Conservation (phyloP, 2,329 filamentous ascomycete species). For the Colletotrichum abscissum region DNA sequence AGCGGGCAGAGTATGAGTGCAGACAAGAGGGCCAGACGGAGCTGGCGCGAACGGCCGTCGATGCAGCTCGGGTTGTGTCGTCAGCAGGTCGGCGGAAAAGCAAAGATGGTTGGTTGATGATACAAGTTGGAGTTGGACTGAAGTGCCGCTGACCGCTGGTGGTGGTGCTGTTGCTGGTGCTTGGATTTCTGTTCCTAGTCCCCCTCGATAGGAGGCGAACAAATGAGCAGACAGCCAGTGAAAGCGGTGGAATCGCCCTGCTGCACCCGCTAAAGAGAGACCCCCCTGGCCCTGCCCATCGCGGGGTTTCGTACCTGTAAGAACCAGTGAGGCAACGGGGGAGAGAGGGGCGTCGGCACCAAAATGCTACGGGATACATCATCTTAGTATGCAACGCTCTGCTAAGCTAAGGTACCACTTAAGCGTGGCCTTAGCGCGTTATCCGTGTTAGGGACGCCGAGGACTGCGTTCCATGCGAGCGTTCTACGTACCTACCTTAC, state of each 20-base stretch:
- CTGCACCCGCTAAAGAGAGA: conserved; percentile 32
- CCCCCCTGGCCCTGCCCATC: conserved; percentile 32
- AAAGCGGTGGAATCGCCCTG: conserved; percentile 30
- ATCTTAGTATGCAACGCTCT: not conserved
- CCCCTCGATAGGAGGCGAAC: conserved; percentile 4
- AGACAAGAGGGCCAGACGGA: not conserved
- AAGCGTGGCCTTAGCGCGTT: conserved; percentile 26
- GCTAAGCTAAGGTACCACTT: conserved; percentile 9
- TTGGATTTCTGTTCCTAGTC: not conserved
- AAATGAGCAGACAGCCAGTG: conserved; percentile 16
- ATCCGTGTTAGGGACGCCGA: conserved; percentile 16
- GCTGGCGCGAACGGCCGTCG: conserved; percentile 21
- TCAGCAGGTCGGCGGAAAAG: conserved; percentile 26
- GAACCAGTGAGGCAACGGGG: conserved; percentile 20
- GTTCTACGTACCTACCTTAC: not conserved
- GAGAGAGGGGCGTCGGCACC: not conserved
- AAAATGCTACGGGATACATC: conserved; percentile 28
- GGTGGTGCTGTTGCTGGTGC: not conserved
- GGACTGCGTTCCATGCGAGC: not conserved
- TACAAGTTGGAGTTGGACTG: conserved; percentile 3
- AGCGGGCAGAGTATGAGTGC: not conserved
- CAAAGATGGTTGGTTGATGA: conserved; percentile 26
- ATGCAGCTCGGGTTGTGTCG: conserved; percentile 23
- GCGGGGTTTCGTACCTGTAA: conserved; percentile 33
- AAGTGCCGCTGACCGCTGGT: not conserved